Base-by-base conservation (phyloP, 2,329 filamentous ascomycete species). In the Beauveria sp. region DNA sequence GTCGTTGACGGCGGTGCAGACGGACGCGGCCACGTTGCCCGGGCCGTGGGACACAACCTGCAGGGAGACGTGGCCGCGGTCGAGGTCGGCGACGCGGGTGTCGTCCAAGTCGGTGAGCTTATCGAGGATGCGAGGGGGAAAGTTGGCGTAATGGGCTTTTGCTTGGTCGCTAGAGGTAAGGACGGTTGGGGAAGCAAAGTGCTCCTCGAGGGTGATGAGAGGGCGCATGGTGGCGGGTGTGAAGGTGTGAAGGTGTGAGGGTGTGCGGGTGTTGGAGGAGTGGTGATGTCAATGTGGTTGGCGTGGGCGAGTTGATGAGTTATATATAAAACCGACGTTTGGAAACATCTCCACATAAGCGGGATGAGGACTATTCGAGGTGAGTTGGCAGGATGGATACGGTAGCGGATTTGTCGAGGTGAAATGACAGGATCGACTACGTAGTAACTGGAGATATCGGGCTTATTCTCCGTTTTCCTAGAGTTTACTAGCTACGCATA, bases 131-230 rank as follows among this genome's bases (percentile, higher is more conserved):
- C 48, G 55, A 6, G 66, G 63, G 6, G 69, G 52, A 26, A 67
- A 60, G 30, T 64, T 62, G 28, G 70, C 63, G 9, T 66, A 64
- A 26, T 67, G 66, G 3, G 61, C 63, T 59, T 67, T 67, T 18
- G 62, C 5, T 28, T 56, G 60, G 40, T 61, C 46, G 30, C 66
- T 62, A 20, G 55, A 43, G 7, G 55, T 34, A 12, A 64, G 62
- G 30, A 67, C 63, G 1, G 63, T 57, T 4, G 64, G 43, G 48
- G 70, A 68, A 59, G 70, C 62, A 65, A 70, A 74, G 62, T 78
- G 76, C 56, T 78, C 76, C 64, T 78, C 76, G n/a, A 78, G 72
- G 12, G 75, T 69, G 47, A 78, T 76, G 8, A 75, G 64, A 1
- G 71, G 70, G 4, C 63, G 67, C 28, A 65, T 51, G 37, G 2